A percentile compares a stretch with the other conserved stretches of the same genome.
phyloP scores from a whole-genome alignment of 495 filamentous ascomycete genomes.

The Penicillium parvum region DNA sequence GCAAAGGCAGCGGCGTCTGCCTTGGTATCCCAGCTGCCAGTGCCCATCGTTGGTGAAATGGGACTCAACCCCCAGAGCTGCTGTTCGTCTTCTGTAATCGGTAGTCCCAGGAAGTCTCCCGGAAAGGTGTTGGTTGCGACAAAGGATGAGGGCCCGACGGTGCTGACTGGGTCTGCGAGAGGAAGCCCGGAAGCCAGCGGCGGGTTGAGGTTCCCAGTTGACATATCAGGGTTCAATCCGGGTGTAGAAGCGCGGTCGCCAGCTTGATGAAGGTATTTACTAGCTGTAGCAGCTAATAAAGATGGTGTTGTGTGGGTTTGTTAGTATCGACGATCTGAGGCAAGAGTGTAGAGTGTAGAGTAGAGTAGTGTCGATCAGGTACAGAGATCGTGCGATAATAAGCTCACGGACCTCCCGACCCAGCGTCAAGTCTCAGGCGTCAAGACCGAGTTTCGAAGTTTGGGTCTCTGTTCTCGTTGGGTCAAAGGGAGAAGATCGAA shows the following conservation, averaged over 20 bases:
- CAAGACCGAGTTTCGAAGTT: slow-evolving; percentile 8
- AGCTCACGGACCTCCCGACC: neutral
- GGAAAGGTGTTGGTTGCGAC: slow-evolving; percentile 22
- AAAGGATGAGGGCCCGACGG: slow-evolving; percentile 19
- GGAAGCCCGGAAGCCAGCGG: slow-evolving; percentile 13
- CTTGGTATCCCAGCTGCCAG: slow-evolving; percentile 25
- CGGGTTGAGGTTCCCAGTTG: slow-evolving; percentile 18
- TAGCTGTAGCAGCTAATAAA: too few species aligned
- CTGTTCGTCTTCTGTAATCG: slow-evolving; percentile 31
- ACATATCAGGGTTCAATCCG: slow-evolving; percentile 7
- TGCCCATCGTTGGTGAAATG: slow-evolving; percentile 26
- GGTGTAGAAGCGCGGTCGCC: slow-evolving; percentile 1
- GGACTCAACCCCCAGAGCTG: slow-evolving; percentile 33
- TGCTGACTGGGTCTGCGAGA: slow-evolving; percentile 6
- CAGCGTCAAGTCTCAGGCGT: slow-evolving; percentile 14
- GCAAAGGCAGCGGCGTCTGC: slow-evolving; percentile 22
- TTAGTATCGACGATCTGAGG: too few species aligned
- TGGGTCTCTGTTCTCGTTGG: too few species aligned
- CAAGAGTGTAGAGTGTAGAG: neutral
- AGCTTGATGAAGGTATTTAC: neutral
- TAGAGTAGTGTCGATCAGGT: neutral
- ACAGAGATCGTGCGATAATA: neutral
- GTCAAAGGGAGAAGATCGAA: slow-evolving; percentile 1
- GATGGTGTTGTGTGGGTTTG: too few species aligned
- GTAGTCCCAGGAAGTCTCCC: slow-evolving; percentile 27